Conservation (phyloP, 2,329 filamentous ascomycete species). For the Fusarium ambrosium region DNA sequence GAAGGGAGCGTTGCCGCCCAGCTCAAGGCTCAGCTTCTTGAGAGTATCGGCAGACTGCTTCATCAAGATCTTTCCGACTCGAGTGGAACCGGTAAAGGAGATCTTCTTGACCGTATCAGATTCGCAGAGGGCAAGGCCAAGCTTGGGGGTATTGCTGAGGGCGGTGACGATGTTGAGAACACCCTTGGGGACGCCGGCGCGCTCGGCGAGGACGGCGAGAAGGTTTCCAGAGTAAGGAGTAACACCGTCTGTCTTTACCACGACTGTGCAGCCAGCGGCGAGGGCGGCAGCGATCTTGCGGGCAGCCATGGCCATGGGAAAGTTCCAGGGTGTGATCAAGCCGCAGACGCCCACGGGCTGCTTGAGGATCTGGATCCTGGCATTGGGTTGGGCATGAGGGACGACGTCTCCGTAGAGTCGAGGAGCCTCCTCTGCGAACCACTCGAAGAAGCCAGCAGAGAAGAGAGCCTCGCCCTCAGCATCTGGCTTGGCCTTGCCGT, state of each 20-base stretch:
- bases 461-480: conserved; percentile 69
- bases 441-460: conserved; percentile 71
- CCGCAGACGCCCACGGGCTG: conserved; percentile 51
- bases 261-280: conserved; percentile 81
- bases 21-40: conserved; percentile 76
- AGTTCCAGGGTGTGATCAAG: conserved; percentile 65
- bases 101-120: conserved; percentile 77
- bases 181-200: conserved; percentile 69
- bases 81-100: conserved; percentile 77
- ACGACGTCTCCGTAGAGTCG: conserved; percentile 71
- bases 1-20: conserved; percentile 79
- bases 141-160: conserved; percentile 73
- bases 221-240: conserved; percentile 90
- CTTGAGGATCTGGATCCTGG: conserved; percentile 73
- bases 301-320: conserved; percentile 65
- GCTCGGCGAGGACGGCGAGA: conserved; percentile 81
- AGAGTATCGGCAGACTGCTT: conserved; percentile 77
- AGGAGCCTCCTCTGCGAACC: conserved; percentile 66
- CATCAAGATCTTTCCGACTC: conserved; percentile 70
- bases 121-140: conserved; percentile 74
- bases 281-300: conserved; percentile 64
- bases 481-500: conserved; percentile 76
- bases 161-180: conserved; percentile 72
- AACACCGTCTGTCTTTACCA: conserved; percentile 87
- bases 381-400: conserved; percentile 69